Base-by-base conservation (phyloP, 495 filamentous ascomycete genomes). In the Aspergillus haitiensis region DNA sequence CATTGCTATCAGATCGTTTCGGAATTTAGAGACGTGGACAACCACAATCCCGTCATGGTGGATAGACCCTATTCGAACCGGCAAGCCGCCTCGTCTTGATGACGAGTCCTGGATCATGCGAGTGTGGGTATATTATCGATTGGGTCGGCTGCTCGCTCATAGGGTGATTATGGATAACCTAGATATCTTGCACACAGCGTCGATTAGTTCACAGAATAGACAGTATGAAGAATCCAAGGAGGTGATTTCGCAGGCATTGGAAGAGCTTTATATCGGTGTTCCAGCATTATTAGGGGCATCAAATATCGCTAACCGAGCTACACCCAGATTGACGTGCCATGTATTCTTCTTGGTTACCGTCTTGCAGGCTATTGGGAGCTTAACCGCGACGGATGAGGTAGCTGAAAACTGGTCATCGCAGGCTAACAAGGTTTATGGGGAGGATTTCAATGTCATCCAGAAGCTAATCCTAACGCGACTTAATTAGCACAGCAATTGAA, bases 51-150 rank as follows among this genome's bases (percentile, higher is more conserved):
- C 42, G 13, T 8, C 15, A 16, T 46, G 42, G 42, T 46, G 42
- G 42, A 13, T 46, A 8, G 42, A 46, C 42, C 42, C 42, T 16
- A 46, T 46, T 7, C 42, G 15, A 16, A 46, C 42, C 42, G 42
- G 42, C 42, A 8, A 46, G 7, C 13, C 5, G 7, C 42, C 42
- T 3, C 42, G 42, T 16, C 11, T 46, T 8, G 42, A 46, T 16
- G 42, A 46, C 42, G 42, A 46, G 15, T 46, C 13, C 42, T 46
- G 42, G 42, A 46, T 46, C 12, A 16, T 46, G 6, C 42, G 42
- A 13, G 42, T 46, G 13, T 46, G 42, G 42, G 42, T 46, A 8
- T 46, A 46, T 8, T 46, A 46, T 8, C 42, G 42, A 16, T 0
- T 46, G 1, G n/a, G 42, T 46, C 5, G 42, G 12, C n/a, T 46